Percentiles rank a stretch among this genome's conserved stretches.
Evolutionary conservation across 2,329 filamentous ascomycete species (phyloP).

Genomic region (Nigrospora sphaerica): DNA sequence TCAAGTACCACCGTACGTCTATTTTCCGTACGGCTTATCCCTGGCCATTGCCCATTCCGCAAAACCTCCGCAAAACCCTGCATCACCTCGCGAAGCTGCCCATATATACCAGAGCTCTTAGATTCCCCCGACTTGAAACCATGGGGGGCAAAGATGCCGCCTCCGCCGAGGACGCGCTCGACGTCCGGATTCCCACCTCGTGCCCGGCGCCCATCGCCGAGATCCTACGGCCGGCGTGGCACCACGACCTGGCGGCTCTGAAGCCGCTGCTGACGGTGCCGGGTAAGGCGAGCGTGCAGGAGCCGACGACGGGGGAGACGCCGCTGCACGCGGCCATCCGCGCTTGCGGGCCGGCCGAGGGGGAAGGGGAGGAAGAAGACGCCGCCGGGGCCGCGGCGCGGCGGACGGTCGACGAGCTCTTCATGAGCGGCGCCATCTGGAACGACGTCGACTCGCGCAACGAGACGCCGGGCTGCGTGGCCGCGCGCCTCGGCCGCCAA

Average conservation of each 20-base stretch:
- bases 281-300: slow-evolving; percentile 67
- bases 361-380: slow-evolving; percentile 44
- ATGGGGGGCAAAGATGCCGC: neutral
- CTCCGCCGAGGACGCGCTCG: slow-evolving; percentile 41
- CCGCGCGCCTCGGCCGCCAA: slow-evolving; percentile 58
- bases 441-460: slow-evolving; percentile 83
- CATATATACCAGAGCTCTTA: no score
- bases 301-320: slow-evolving; percentile 77
- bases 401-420: slow-evolving; percentile 65
- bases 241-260: slow-evolving; percentile 57
- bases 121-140: no score
- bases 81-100: no score
- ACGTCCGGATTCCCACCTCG: slow-evolving; percentile 42
- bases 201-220: slow-evolving; percentile 44
- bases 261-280: slow-evolving; percentile 61
- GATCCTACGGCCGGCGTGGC: slow-evolving; percentile 48
- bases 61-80: no score
- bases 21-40: no score
- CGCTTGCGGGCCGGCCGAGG: slow-evolving; percentile 48
- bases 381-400: slow-evolving; percentile 38
- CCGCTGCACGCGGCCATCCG: slow-evolving; percentile 87
- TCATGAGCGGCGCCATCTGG: slow-evolving; percentile 91
- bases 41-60: no score
- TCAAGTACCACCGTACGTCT: no score
- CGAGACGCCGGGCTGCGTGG: slow-evolving; percentile 89